phyloP scores from a whole-genome alignment of 768 basidiomycete genomes.

The Tricholoma sp. region DNA sequence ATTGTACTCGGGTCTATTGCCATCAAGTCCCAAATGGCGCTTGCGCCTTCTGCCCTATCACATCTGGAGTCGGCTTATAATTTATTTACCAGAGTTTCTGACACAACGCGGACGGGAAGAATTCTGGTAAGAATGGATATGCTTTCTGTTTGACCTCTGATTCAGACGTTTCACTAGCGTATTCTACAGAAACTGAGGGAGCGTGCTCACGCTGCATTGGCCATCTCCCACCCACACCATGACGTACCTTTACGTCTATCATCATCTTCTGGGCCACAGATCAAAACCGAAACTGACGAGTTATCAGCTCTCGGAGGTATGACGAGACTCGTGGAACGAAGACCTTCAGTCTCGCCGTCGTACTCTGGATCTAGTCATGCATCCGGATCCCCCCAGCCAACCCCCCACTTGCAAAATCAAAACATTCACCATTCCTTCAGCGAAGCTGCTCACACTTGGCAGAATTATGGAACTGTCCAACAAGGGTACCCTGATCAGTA shows the following conservation, averaged over 20 bases:
- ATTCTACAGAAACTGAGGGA: constrained; percentile 53
- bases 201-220: constrained; percentile 42
- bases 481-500: constrained; percentile 25
- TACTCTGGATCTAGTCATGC: constrained; percentile 37
- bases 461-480: constrained; percentile 28
- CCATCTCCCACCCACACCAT: constrained; percentile 18
- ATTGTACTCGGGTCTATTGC: constrained; percentile 70
- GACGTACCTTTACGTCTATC: constrained; percentile 25
- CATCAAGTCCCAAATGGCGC: constrained; percentile 55
- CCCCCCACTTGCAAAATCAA: constrained; percentile 13
- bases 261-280: constrained; percentile 31
- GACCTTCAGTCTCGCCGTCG: constrained; percentile 42
- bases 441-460: constrained; percentile 23
- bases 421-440: constrained; percentile 7
- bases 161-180: constrained; percentile 34
- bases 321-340: constrained; percentile 55
- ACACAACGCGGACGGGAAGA: constrained; percentile 48
- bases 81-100: constrained; percentile 51
- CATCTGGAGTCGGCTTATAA: constrained; percentile 60
- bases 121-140: constrained; percentile 45
- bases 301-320: constrained; percentile 57
- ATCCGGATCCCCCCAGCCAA: constrained; percentile 40
- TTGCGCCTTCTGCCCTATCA: constrained; percentile 62
- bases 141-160: neutral
- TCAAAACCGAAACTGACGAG: constrained; percentile 61